phyloP scores from a whole-genome alignment of 495 filamentous ascomycete genomes.

The Platismatia glauca region DNA sequence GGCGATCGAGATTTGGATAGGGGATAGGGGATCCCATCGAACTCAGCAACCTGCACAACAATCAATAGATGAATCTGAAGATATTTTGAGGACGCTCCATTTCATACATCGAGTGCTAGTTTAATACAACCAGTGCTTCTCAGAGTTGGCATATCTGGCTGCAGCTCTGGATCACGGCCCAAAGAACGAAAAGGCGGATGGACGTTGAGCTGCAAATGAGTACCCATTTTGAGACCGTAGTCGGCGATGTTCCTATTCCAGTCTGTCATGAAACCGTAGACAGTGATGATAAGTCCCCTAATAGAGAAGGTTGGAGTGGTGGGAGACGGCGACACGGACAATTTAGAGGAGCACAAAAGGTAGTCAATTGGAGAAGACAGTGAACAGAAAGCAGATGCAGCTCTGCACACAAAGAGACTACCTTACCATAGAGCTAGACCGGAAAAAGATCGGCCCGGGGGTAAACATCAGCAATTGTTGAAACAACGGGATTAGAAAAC shows the following conservation, averaged over 20 bases:
- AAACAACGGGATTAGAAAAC: not conserved
- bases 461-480: not conserved
- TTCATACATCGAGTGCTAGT: not conserved
- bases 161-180: not conserved
- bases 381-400: too few relatives aligned
- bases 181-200: not conserved
- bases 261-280: not conserved
- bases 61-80: not conserved
- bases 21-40: not conserved
- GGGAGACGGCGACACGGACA: too few relatives aligned
- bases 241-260: not conserved
- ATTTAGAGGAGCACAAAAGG: too few relatives aligned
- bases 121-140: too few relatives aligned
- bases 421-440: not conserved
- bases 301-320: too few relatives aligned
- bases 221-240: too few relatives aligned
- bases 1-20: not conserved
- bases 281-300: not conserved
- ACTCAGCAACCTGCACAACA: not conserved
- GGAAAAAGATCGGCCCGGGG: not conserved
- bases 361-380: too few relatives aligned
- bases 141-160: not conserved
- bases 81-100: not conserved
- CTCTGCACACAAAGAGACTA: too few relatives aligned
- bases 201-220: not conserved